These are phyloP conservation scores for Xerocomus subilludens DNA, from an alignment of 1,284 basidiomycete species.

Conservation along the genomic window DNA sequence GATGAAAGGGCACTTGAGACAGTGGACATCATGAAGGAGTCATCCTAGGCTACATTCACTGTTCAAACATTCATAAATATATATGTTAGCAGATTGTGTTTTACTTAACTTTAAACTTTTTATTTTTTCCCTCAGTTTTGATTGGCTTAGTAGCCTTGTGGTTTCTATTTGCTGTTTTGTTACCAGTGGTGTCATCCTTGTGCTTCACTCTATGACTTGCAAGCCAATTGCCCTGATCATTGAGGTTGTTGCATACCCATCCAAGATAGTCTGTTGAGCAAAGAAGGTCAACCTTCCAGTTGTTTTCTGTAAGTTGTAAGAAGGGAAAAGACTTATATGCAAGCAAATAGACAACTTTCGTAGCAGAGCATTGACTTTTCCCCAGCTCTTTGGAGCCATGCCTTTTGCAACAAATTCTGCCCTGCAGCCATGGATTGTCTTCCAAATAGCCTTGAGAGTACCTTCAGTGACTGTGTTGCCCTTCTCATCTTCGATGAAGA, in stretches of 20 bases:
- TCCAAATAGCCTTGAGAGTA: conserved; percentile 20
- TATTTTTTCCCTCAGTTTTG: no score
- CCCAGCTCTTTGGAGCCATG: conserved; percentile 25
- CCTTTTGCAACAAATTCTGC: background rate
- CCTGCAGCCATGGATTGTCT: conserved; percentile 11
- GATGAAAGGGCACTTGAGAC: no score
- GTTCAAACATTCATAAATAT: no score
- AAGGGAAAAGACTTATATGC: conserved; percentile 11
- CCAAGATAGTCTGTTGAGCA: conserved; percentile 23
- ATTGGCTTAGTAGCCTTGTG: no score
- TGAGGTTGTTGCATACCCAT: conserved; percentile 20
- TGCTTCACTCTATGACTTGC: no score
- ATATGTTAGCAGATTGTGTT: no score
- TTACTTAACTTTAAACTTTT: no score
- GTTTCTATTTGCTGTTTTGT: no score
- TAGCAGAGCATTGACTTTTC: conserved; percentile 2
- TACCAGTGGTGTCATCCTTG: no score
- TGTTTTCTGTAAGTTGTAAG: conserved; percentile 4
- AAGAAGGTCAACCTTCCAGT: conserved; percentile 21
- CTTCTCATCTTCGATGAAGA: conserved; percentile 22
- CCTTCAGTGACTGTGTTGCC: background rate
- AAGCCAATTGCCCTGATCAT: conserved; percentile 2
- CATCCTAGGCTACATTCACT: no score
- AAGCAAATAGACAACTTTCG: background rate
- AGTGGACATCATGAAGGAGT: no score